phyloP scores from a whole-genome alignment of 768 basidiomycete species.

The Crepidotus variabilis region DNA sequence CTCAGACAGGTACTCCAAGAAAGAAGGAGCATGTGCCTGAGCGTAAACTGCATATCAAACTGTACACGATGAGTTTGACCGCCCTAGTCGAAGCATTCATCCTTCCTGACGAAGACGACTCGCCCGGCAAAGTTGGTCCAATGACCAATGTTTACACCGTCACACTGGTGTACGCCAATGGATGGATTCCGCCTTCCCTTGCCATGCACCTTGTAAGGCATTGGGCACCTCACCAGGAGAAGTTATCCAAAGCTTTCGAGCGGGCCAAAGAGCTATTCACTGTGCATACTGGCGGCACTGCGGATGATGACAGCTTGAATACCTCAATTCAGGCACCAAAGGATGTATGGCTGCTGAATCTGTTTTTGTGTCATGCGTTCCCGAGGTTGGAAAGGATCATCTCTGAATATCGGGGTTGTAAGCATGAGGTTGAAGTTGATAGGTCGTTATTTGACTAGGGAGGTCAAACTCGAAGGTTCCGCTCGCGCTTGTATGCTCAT shows the following conservation, averaged over 20 bases:
- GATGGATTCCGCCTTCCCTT: neutral
- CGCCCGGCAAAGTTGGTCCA: neutral
- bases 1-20: neutral
- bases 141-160: neutral
- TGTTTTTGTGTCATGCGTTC: neutral
- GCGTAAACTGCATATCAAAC: neutral
- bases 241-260: neutral
- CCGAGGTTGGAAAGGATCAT: slow-evolving; percentile 4
- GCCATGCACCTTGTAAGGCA: neutral
- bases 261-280: neutral
- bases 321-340: neutral
- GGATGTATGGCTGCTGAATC: neutral
- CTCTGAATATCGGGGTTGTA: slow-evolving; percentile 17
- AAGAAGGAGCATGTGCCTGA: neutral
- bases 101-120: neutral
- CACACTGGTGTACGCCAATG: neutral
- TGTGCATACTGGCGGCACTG: neutral
- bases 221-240: neutral
- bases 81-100: neutral
- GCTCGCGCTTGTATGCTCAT: too few relatives aligned
- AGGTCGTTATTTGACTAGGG: slow-evolving; percentile 3
- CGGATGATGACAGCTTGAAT: too few relatives aligned
- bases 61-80: neutral
- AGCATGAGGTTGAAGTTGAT: slow-evolving; percentile 27
- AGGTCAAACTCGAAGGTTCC: too few relatives aligned